A percentile compares a stretch with the other conserved stretches of the same genome.
Conservation (phyloP, 495 filamentous ascomycete genomes). For the Oleoguttula mirabilis region DNA sequence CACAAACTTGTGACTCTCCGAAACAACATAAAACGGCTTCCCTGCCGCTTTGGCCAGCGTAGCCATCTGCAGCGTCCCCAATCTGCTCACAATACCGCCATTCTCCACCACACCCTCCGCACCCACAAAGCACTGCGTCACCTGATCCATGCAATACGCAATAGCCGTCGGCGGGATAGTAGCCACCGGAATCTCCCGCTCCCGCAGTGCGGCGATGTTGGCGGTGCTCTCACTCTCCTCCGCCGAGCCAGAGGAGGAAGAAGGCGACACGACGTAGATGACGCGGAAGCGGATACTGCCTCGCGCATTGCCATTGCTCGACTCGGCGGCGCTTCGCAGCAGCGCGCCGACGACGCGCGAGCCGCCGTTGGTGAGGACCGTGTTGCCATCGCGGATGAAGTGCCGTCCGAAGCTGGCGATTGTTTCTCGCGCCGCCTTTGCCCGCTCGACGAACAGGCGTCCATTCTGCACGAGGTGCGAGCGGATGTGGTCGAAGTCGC, state of each 20-base stretch:
- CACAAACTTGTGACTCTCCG: constrained; percentile 93
- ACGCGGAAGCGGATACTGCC: constrained; percentile 62
- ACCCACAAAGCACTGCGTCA: constrained; percentile 74
- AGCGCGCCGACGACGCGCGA: constrained; percentile 71
- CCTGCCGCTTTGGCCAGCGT: constrained; percentile 62
- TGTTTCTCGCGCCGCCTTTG: constrained; percentile 70
- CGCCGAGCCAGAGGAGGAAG: constrained; percentile 23
- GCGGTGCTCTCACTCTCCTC: constrained; percentile 22
- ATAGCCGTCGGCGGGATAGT: constrained; percentile 72
- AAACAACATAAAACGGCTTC: constrained; percentile 80
- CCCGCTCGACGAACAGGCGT: constrained; percentile 69
- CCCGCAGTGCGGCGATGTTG: constrained; percentile 48
- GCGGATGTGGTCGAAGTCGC: constrained; percentile 70
- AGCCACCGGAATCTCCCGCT: constrained; percentile 66
- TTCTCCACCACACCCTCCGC: constrained; percentile 93
- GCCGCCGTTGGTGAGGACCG: constrained; percentile 78
- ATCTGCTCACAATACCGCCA: constrained; percentile 76
- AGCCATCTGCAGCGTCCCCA: constrained; percentile 88
- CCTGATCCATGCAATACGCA: constrained; percentile 71
- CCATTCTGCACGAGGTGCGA: constrained; percentile 74
- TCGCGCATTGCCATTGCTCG: constrained; percentile 30
- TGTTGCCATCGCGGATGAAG: constrained; percentile 63
- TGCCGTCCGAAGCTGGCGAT: constrained; percentile 68
- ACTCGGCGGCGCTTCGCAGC: constrained; percentile 57
- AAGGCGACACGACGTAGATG: constrained; percentile 54